These are phyloP conservation scores for Cryptococcus amylolentus DNA, from an alignment of 1,284 basidiomycete species.

Conservation along the genomic window DNA sequence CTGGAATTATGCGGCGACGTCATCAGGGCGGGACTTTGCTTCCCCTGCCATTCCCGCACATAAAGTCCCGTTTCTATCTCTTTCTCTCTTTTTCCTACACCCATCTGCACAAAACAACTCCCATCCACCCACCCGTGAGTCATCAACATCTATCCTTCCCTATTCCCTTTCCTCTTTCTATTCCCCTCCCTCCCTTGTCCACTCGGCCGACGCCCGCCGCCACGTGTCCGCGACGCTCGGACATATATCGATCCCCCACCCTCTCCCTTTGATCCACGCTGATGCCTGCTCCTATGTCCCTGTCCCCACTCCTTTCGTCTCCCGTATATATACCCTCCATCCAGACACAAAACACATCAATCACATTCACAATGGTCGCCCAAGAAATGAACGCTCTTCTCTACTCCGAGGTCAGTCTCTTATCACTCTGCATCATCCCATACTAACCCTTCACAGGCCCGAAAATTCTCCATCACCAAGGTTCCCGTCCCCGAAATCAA, in stretches of 20 bases:
- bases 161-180: too few relatives aligned
- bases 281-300: background rate
- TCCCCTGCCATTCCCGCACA: too few relatives aligned
- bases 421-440: background rate
- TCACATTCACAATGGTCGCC: conserved; percentile 22
- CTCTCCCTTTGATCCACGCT: too few relatives aligned
- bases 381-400: conserved; percentile 42
- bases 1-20: background rate
- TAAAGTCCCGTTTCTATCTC: too few relatives aligned
- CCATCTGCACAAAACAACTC: too few relatives aligned
- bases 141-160: too few relatives aligned
- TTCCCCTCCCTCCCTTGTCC: too few relatives aligned
- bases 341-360: background rate
- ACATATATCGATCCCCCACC: too few relatives aligned
- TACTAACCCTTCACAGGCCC: conserved; percentile 52
- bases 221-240: too few relatives aligned
- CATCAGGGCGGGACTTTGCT: background rate
- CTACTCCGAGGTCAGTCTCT: conserved; percentile 36
- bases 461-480: conserved; percentile 61
- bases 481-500: conserved; percentile 61
- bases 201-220: too few relatives aligned
- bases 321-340: background rate
- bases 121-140: too few relatives aligned
- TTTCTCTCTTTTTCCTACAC: too few relatives aligned
- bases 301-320: background rate